A percentile compares a stretch with the other conserved stretches of the same genome.
These are phyloP conservation scores for Miscanthus lutarioriparius DNA, from an alignment of 176 grass and related monocot species.

Conservation along the genomic window DNA sequence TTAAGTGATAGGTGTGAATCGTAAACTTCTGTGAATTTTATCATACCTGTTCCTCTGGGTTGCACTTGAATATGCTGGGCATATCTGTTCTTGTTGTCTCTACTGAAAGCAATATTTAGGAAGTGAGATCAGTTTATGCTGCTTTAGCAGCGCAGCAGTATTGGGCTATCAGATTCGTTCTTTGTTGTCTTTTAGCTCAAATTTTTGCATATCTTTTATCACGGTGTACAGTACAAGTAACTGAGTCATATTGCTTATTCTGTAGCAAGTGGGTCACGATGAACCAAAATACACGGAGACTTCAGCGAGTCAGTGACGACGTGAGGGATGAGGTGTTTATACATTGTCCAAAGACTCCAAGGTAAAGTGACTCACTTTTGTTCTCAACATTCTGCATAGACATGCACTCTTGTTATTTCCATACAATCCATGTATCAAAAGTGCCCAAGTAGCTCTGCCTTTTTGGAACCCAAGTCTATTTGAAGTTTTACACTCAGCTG, in stretches of 20 bases:
- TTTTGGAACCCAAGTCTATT: background rate
- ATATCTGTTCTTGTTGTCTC: background rate
- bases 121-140: conserved; percentile 13
- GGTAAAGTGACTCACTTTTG: conserved; percentile 48
- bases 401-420: background rate
- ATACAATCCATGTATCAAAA: background rate
- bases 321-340: conserved; percentile 90
- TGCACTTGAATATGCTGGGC: background rate
- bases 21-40: conserved; percentile 13
- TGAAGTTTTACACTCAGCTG: background rate
- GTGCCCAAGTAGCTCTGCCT: background rate
- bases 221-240: conserved; percentile 25
- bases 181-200: conserved; percentile 14
- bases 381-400: background rate
- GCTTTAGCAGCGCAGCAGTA: conserved; percentile 18
- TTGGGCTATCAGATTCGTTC: background rate
- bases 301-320: conserved; percentile 96
- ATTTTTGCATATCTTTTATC: background rate
- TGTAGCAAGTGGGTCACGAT: conserved; percentile 98
- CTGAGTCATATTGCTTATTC: conserved; percentile 8
- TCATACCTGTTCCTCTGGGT: background rate
- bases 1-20: background rate
- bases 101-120: conserved; percentile 20
- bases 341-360: conserved; percentile 78
- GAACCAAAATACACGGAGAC: conserved; percentile 97